A percentile compares a stretch with the other conserved stretches of the same genome.
Conservation (phyloP, 441 rosid species). For the Adansonia madagascariensis region DNA sequence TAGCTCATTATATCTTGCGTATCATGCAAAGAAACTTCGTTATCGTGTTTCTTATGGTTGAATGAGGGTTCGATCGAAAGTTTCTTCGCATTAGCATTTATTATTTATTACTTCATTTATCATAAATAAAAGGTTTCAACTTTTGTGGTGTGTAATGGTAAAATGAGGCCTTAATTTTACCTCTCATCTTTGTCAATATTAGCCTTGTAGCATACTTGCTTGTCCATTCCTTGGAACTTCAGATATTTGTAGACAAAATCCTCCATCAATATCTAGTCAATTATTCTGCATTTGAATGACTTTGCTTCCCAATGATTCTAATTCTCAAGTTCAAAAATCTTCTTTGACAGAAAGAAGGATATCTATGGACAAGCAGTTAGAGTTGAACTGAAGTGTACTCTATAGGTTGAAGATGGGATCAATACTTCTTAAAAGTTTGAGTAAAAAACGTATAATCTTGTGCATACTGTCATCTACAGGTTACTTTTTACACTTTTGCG, state of each 20-base stretch:
- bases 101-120: neutral
- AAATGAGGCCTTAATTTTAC: neutral
- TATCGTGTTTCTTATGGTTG: neutral
- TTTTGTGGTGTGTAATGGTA: neutral
- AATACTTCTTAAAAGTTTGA: conserved; percentile 15
- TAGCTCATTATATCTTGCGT: neutral
- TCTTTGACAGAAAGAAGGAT: conserved; percentile 9
- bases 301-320: conserved; percentile 4
- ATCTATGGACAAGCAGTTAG: conserved; percentile 21
- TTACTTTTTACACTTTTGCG: neutral
- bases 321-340: neutral
- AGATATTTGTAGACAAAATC: conserved; percentile 3
- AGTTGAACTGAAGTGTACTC: neutral
- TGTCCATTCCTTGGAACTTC: neutral
- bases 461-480: conserved; percentile 24
- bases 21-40: neutral
- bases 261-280: neutral
- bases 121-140: conserved; percentile 5
- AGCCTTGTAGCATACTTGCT: neutral
- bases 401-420: conserved; percentile 6
- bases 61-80: neutral
- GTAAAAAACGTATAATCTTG: neutral
- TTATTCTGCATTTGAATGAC: conserved; percentile 5
- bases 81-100: neutral
- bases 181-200: neutral